Evolutionary conservation across 176 grass and related monocot species (phyloP).

Genomic region (Oryza meyeriana): DNA sequence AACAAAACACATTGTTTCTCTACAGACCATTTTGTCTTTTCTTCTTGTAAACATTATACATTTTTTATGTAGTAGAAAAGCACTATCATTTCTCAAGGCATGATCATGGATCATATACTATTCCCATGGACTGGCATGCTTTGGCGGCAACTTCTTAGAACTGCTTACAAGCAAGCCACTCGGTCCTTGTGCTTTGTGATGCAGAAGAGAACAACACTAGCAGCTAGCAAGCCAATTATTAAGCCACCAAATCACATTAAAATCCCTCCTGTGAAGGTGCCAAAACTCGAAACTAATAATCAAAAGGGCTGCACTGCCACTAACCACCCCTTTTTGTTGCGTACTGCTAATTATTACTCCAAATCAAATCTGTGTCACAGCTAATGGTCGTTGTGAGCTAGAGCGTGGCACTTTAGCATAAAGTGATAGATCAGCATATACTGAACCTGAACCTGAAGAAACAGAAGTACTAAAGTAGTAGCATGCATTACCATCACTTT

Average conservation of each 20-base stretch:
- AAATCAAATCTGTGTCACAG: neutral
- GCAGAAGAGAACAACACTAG: constrained; percentile 22
- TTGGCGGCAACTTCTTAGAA: constrained; percentile 13
- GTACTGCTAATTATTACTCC: neutral
- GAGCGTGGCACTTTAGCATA: neutral
- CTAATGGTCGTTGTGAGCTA: neutral
- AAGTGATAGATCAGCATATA: neutral
- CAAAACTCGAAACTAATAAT: neutral
- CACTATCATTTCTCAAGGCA: neutral
- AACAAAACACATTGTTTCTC: neutral
- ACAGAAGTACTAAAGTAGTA: neutral
- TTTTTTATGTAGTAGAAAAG: neutral
- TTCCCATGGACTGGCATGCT: constrained; percentile 14
- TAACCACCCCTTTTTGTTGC: neutral
- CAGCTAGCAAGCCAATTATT: constrained; percentile 10
- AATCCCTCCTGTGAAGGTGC: neutral
- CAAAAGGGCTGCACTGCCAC: neutral
- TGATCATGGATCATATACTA: neutral
- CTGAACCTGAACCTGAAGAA: neutral
- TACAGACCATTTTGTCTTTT: neutral
- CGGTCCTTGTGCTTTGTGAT: neutral
- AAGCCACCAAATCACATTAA: neutral
- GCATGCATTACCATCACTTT: neutral
- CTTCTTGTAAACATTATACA: neutral
- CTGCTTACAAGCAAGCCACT: neutral